Percentiles rank a stretch among this genome's conserved stretches.
Conservation (phyloP, 1,139 yeast genomes). For the Candida sp. region DNA sequence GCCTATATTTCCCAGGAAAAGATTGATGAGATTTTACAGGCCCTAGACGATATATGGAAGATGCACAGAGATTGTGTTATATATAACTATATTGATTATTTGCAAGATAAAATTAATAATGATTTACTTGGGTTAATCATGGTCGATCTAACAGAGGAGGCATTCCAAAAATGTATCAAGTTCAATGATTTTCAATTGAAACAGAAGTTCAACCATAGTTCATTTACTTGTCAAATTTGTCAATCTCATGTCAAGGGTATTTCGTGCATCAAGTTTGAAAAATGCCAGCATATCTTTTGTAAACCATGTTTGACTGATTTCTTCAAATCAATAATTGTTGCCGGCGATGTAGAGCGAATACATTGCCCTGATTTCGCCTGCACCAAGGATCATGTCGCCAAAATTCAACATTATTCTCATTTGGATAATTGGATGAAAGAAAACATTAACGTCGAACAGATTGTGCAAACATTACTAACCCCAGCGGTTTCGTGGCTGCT, state of each 20-base stretch:
- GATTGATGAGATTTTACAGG: conserved; percentile 11
- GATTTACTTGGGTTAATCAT: conserved; percentile 8
- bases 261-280: conserved; percentile 36
- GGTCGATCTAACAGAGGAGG: conserved; percentile 2
- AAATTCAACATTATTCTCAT: conserved; percentile 18
- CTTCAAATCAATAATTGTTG: conserved; percentile 39
- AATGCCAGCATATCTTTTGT: conserved; percentile 56
- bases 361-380: conserved; percentile 61
- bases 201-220: conserved; percentile 28
- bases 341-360: conserved; percentile 52
- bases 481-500: conserved; percentile 31
- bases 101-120: conserved; percentile 27
- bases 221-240: conserved; percentile 60
- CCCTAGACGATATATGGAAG: conserved; percentile 31
- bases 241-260: conserved; percentile 50
- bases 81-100: conserved; percentile 43
- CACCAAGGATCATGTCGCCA: conserved; percentile 19
- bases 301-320: conserved; percentile 46
- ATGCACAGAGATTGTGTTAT: conserved; percentile 40
- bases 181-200: conserved; percentile 16
- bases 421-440: conserved; percentile 16
- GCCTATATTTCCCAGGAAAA: conserved; percentile 17
- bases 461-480: conserved; percentile 29
- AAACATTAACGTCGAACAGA: conserved; percentile 18
- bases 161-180: conserved; percentile 6